Base-by-base conservation (phyloP, 495 filamentous ascomycete genomes). In the Penicillium lagena region DNA sequence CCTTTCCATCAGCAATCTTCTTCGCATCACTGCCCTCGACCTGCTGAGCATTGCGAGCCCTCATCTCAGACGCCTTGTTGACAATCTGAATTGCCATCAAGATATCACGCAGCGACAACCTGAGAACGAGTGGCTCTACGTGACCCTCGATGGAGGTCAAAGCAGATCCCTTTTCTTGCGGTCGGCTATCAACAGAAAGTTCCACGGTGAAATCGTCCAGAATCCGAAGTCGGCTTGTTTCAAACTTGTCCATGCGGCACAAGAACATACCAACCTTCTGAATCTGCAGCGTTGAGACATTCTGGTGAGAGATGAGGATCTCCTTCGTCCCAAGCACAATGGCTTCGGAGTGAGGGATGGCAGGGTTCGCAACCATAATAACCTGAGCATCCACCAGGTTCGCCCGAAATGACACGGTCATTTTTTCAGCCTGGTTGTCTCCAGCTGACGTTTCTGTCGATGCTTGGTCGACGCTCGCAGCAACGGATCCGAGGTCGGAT, bases 231-330 rank as follows among this genome's bases (percentile, higher is more conserved):
- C 87, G 77, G 40, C 80, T 85, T 12, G 82, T 87, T 43, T 95
- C 90, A 50, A 95, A 95, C 49, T 86, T 85, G 58, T 98, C 93
- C 94, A 98, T 97, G 27, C 93, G 87, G 59, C 93, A 98, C 31
- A 98, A 71, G 64, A 96, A 98, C 90, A 98, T 97, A 44, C 93
- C 94, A 37, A 96, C 82, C 55, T 96, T 81, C 31, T 86, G 86
- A 8, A 97, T 77, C 55, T 97, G 94, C 45, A 98, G 72, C 9
- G 94, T 96, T 39, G 90, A 76, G 15, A 91, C 89, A 68, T 97
- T 88, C 63, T 98, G 93, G 56, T 93, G 87, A 11, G 93, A 93
- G 9, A 97, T 71, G 7, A 97, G 74, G 7, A 96, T 79, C 58
- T 98, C 88, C 61, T 97, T 96, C 8, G 89, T 95, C 12, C 90